These are phyloP conservation scores for Selenicereus undatus DNA, from an alignment of 148 eudicot species.

Conservation along the genomic window DNA sequence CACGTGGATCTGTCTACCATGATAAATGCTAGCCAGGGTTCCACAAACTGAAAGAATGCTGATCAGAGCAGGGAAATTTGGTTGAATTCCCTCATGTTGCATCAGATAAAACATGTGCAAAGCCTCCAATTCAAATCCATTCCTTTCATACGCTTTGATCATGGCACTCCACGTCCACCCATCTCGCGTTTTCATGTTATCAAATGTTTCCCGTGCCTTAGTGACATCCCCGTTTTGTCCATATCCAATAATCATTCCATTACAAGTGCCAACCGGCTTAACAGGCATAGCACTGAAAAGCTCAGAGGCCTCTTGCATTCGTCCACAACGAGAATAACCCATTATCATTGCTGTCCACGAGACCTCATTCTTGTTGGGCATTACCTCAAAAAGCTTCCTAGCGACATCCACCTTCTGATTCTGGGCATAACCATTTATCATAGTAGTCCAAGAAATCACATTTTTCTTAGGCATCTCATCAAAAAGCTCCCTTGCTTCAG, in stretches of 20 bases:
- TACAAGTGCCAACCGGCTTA: conserved; percentile 39
- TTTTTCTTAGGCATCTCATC: conserved; percentile 43
- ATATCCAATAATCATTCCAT: conserved; percentile 43
- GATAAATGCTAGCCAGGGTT: conserved; percentile 40
- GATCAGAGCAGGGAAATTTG: conserved; percentile 40
- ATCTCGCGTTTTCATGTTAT: conserved; percentile 37
- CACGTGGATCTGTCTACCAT: conserved; percentile 50
- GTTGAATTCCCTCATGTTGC: conserved; percentile 31
- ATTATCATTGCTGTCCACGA: conserved; percentile 55
- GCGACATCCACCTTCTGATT: conserved; percentile 40
- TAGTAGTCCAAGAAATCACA: conserved; percentile 49
- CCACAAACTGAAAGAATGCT: conserved; percentile 47
- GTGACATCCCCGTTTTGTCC: conserved; percentile 47
- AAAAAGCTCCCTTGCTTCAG: conserved; percentile 41
- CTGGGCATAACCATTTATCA: conserved; percentile 38
- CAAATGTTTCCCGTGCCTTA: conserved; percentile 39
- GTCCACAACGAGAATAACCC: conserved; percentile 49
- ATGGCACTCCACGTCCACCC: conserved; percentile 51
- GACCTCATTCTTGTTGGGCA: conserved; percentile 56
- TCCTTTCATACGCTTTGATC: conserved; percentile 41
- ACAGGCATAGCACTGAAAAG: conserved; percentile 44
- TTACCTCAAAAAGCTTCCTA: conserved; percentile 57
- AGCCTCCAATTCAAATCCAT: conserved; percentile 42
- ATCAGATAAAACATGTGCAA: conserved; percentile 32
- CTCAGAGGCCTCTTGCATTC: conserved; percentile 45